Base-by-base conservation (phyloP, 108 stramenopile genomes). In the Seminavis robusta region DNA sequence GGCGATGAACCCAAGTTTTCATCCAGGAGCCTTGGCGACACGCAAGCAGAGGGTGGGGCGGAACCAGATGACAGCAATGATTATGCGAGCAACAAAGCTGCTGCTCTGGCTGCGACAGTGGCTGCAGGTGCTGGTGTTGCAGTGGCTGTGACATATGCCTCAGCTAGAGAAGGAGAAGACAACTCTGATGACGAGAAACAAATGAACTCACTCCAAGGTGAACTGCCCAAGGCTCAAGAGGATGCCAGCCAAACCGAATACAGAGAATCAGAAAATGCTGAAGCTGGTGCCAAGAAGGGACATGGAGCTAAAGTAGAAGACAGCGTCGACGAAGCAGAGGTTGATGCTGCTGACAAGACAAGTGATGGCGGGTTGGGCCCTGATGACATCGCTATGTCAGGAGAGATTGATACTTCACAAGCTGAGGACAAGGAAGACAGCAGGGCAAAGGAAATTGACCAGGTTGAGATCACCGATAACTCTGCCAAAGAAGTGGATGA, bases 121-220 rank as follows among this genome's bases (percentile, higher is more conserved):
- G n/a, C n/a, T 47, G 15, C 41, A 4, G 49, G 51, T 40, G 60
- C 51, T 6, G 60, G 38, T 11, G 1, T n/a, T n/a, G n/a, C n/a
- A n/a, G n/a, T n/a, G n/a, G n/a, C n/a, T n/a, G n/a, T n/a, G n/a
- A n/a, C n/a, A n/a, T n/a, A n/a, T n/a, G n/a, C n/a, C n/a, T n/a
- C n/a, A n/a, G n/a, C n/a, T n/a, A n/a, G n/a, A n/a, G n/a, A 17
- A 21, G 31, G 53, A 29, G 50, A 42, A 0, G 53, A 47, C 19
- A 37, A 55, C 0, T 45, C 55, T 17, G 60, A 69, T 17, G 67
- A 61, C 2, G 47, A 37, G 54, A 39, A 61, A 52, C 44, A 29
- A 33, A 42, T 61, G 69, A 75, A 70, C 53, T 69, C 61, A 24
- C 44, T 62, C 30, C 51, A 52, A 15, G 61, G 52, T n/a, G 50